Conservation (phyloP, 208 protist species). For the Crithidia mellificae region DNA sequence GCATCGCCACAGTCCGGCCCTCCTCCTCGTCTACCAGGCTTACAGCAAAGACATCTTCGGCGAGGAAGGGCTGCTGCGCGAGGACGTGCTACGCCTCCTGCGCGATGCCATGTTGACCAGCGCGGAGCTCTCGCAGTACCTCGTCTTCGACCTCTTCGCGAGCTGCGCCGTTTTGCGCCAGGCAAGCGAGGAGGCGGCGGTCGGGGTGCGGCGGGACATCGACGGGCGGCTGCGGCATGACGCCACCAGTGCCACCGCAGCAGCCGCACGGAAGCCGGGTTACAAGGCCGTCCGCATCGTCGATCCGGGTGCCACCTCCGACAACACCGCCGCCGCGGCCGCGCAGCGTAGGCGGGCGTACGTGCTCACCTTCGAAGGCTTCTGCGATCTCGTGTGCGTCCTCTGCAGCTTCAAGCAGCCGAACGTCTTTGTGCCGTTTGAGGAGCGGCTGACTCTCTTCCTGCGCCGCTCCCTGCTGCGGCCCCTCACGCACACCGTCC, state of each 20-base stretch:
- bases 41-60: slow-evolving; percentile 85
- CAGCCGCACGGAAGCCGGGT: slow-evolving; percentile 34
- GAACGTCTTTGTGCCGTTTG: slow-evolving; percentile 81
- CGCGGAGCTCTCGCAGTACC: slow-evolving; percentile 83
- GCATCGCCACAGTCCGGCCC: slow-evolving; percentile 45
- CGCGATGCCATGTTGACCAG: slow-evolving; percentile 89
- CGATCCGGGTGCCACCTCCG: slow-evolving; percentile 30
- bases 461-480: slow-evolving; percentile 74
- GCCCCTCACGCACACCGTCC: slow-evolving; percentile 68
- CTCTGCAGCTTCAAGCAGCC: slow-evolving; percentile 87
- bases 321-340: slow-evolving; percentile 17
- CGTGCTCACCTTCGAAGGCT: slow-evolving; percentile 78
- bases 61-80: slow-evolving; percentile 60
- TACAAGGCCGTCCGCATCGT: slow-evolving; percentile 63
- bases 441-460: slow-evolving; percentile 67
- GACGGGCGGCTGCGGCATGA: slow-evolving; percentile 52
- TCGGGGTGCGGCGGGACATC: slow-evolving; percentile 50
- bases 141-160: slow-evolving; percentile 84
- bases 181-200: slow-evolving; percentile 50
- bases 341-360: slow-evolving; percentile 28
- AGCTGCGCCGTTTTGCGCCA: slow-evolving; percentile 64
- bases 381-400: slow-evolving; percentile 82
- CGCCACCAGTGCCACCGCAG: background rate
- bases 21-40: slow-evolving; percentile 66
- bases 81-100: slow-evolving; percentile 75